Base-by-base conservation (phyloP, 768 basidiomycete genomes). In the Boletus pseudo-olivaceus region DNA sequence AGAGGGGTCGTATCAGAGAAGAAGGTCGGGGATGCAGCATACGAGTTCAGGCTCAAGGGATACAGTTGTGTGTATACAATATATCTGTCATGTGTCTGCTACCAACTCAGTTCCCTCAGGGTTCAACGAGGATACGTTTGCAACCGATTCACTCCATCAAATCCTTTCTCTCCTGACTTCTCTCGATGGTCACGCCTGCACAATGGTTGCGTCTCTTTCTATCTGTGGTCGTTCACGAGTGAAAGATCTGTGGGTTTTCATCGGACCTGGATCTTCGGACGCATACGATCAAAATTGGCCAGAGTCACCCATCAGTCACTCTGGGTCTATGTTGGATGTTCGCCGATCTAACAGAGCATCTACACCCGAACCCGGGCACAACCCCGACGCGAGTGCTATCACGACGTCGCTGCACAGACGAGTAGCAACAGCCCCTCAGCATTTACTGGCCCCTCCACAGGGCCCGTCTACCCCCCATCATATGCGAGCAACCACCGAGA, bases 31-130 rank as follows among this genome's bases (percentile, higher is more conserved):
- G 82, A 85, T 27, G 81, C 81, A 52, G 81, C 83, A 7, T 90
- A 82, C 65, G 88, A 90, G 67, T 90, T 90, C 72, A 90, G 87
- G 69, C 74, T 90, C 48, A 88, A 88, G 62, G 89, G 88, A 23
- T 90, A 90, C 66, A 84, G 80, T 74, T 88, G 89, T 89, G 66
- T 50, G 82, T 72, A 54, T 47, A 51, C 38, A 54, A 49, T 17
- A 44, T 33, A 35, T 47, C 43, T 57, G 54, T 50, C 51, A 30
- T 55, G 38, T 59, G 58, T 47, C 52, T 53, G 52, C 50, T 51
- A 56, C 56, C 58, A 53, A 65, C 43, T 53, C 58, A 58, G 39
- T 58, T 49, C 50, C 60, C 54, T 35, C 65, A 90, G 87, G 87
- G 84, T 89, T 88, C 65, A 82, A 88, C 67, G 83, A 88, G 64